Base-by-base conservation (phyloP, 208 protist species). In the Strigomonas culicis region DNA sequence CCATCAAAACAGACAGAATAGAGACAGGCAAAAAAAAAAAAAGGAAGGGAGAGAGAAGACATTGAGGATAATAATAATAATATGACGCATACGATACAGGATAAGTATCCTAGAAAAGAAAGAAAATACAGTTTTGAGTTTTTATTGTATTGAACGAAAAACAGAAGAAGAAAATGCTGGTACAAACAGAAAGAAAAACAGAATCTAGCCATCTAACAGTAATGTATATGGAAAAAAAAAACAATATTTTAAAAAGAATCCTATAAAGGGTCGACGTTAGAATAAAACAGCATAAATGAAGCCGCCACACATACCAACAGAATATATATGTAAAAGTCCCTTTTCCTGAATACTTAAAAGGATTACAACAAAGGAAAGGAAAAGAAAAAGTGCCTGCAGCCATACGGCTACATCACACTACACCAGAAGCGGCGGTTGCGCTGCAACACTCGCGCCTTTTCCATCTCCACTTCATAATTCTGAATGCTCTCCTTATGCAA, bases 171-270 rank as follows among this genome's bases (percentile, higher is more conserved):
- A 59, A 46, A 7, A 34, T 30, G 6, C 10, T 28, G n/a, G 15
- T 32, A 61, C 52, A 61, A 11, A n/a, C 22, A 46, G 61, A 41
- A 39, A 56, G 51, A 50, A 61, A 60, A 61, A 55, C 32, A 22
- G 6, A 59, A 58, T 51, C 58, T 61, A 46, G 31, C 43, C 4
- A 21, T 47, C 17, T 47, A 47, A 47, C 3, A 47, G 4, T 21
- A 47, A 47, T 4, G n/a, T 4, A 13, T 15, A 24, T 47, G n/a
- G 8, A 47, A 47, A 39, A 39, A 39, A 39, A 10, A 39, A 39
- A 39, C 3, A 24, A 24, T 4, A 47, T 21, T 47, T 47, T 2
- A 4, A 47, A 47, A 15, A 4, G 8, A 47, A 47, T 24, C 8
- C 8, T 17, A 41, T 6, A 41, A 47, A 4, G 15, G 10, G 17